Conservation (phyloP, 495 filamentous ascomycete genomes). For the Hyaloscypha hepaticicola region DNA sequence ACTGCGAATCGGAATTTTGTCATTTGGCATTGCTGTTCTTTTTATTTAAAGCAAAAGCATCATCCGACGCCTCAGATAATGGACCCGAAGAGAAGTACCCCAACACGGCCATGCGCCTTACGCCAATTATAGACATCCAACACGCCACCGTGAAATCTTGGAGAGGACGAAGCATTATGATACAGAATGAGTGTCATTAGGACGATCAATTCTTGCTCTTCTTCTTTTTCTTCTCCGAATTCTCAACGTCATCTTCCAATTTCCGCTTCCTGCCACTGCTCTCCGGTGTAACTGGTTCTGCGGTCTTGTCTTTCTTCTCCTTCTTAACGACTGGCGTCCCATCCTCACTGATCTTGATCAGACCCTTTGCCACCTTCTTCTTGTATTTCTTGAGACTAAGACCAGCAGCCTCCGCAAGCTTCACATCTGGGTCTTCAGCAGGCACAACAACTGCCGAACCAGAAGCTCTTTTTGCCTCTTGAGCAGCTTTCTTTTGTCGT, state of each 20-base stretch:
- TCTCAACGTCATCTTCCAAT: constrained; percentile 40
- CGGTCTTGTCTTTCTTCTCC: constrained; percentile 74
- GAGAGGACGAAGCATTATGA: constrained; percentile 25
- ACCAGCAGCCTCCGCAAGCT: constrained; percentile 59
- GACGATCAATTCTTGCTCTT: constrained; percentile 35
- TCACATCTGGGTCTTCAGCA: constrained; percentile 35
- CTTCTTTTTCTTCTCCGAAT: constrained; percentile 51
- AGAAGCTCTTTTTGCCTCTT: constrained; percentile 33
- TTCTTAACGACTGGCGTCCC: constrained; percentile 70
- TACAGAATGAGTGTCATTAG: constrained; percentile 28
- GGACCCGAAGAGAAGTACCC: constrained; percentile 3
- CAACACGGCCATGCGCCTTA: background rate
- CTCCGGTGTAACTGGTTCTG: constrained; percentile 35
- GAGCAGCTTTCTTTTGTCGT: constrained; percentile 44
- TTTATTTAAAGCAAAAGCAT: constrained; percentile 3
- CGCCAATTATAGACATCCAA: constrained; percentile 16
- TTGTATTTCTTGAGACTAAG: constrained; percentile 68
- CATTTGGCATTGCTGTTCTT: background rate
- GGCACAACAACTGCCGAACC: background rate
- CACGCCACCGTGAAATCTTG: constrained; percentile 2
- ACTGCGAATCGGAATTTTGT: background rate
- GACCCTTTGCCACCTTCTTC: constrained; percentile 67
- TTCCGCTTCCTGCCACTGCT: constrained; percentile 43
- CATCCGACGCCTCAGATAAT: background rate
- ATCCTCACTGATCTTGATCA: constrained; percentile 57